Evolutionary conservation across 805 yeast species (phyloP), one percentile per base, ranked within the genome.

Genomic region (Diddensiella caesifluorescens): DNA sequence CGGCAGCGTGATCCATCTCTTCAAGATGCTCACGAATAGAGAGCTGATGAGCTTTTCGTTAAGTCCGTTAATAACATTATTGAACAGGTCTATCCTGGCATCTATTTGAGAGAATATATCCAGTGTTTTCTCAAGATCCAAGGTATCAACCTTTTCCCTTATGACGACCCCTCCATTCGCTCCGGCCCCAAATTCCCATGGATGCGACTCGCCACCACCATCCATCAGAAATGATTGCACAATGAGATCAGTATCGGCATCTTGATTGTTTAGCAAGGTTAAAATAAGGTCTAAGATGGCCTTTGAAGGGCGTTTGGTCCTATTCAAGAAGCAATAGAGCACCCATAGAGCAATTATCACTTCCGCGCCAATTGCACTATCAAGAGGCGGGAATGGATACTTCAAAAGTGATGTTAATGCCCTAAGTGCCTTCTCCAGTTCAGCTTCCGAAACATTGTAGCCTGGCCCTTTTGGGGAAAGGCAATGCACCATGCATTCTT

Each of bases 371-470:
- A 54, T 23, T n/a, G 29, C 22, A 13, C 18, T 13, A 3, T 47
- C 35, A 7, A 52, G 37, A 10, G 41, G 48, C 39, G 29, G 37
- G n/a, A 30, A 22, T 9, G 41, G 19, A n/a, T 39, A 54, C 41
- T 77, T 77, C 0, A 80, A 63, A 6, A 85, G 51, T 0, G 90
- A 78, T 0, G 82, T 59, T n/a, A 81, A 50, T 0, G 81, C 85
- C 57, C 82, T 82, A 18, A 83, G 65, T 3, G 69, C 65, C 56
- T 82, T 79, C 51, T 83, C 81, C 15, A 83, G 57, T 3, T 70
- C 68, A 15, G 68, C 65, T 38, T 75, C 82, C 12, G 53, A 37
- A 3, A 43, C 38, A 21, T 27, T 18, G 32, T 12, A 44, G 25
- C n/a, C 5, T 22, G 10, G 13, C 16, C 34, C 26, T 13, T 19